These are phyloP conservation scores for Camellia japonica DNA, from an alignment of 148 eudicot species.

Conservation along the genomic window DNA sequence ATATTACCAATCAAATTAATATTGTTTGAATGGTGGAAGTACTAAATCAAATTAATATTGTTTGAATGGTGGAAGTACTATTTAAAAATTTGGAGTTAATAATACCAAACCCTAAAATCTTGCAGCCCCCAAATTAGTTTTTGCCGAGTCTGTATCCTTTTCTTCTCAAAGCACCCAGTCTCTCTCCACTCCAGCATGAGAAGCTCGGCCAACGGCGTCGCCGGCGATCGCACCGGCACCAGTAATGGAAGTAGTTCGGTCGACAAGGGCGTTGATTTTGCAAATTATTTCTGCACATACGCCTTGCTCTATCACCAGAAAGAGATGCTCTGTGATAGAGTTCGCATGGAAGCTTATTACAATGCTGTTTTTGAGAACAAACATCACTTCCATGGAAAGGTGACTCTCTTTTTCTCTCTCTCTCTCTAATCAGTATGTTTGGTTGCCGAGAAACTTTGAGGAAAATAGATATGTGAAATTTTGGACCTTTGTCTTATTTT, in stretches of 20 bases:
- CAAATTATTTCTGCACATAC: slow-evolving; percentile 95
- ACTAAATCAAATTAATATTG: too few relatives aligned
- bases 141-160: not conserved
- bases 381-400: slow-evolving; percentile 84
- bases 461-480: too few relatives aligned
- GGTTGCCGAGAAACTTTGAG: not conserved
- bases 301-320: slow-evolving; percentile 92
- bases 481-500: too few relatives aligned
- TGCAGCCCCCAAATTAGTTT: too few relatives aligned
- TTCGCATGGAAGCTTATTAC: slow-evolving; percentile 91
- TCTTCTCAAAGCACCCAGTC: not conserved
- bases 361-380: slow-evolving; percentile 71
- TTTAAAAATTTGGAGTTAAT: too few relatives aligned
- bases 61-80: too few relatives aligned
- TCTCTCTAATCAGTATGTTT: slow-evolving; percentile 1
- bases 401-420: slow-evolving; percentile 14
- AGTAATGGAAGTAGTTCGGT: slow-evolving; percentile 39
- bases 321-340: slow-evolving; percentile 94
- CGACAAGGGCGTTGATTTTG: slow-evolving; percentile 87
- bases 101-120: too few relatives aligned
- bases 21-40: too few relatives aligned
- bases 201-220: slow-evolving; percentile 37
- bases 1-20: too few relatives aligned
- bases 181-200: slow-evolving; percentile 27
- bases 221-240: slow-evolving; percentile 24